phyloP scores from a whole-genome alignment of 1,284 basidiomycete species.

The Trametes hirsuta region DNA sequence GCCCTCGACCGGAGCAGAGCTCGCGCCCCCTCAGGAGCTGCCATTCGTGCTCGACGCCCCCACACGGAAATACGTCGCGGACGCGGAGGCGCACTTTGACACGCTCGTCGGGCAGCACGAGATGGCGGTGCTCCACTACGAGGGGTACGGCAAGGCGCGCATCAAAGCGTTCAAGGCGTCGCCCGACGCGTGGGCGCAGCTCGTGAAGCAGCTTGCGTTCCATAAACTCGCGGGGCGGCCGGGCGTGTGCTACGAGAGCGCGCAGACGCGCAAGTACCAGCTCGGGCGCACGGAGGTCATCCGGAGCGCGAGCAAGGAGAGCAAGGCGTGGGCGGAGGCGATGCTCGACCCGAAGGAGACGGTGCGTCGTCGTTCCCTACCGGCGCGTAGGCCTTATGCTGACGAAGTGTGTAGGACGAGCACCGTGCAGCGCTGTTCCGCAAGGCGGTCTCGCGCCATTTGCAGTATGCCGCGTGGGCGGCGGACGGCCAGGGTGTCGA shows the following conservation, averaged over 20 bases:
- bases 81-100: constrained; percentile 72
- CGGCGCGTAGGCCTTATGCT: constrained; percentile 26
- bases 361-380: constrained; percentile 40
- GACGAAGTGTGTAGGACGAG: constrained; percentile 47
- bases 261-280: constrained; percentile 94
- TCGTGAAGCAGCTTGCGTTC: constrained; percentile 96
- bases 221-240: constrained; percentile 83
- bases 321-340: constrained; percentile 84
- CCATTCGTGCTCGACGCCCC: constrained; percentile 71
- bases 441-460: constrained; percentile 80
- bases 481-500: constrained; percentile 96
- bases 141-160: constrained; percentile 87
- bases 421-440: constrained; percentile 76
- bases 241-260: constrained; percentile 91
- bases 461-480: constrained; percentile 88
- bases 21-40: constrained; percentile 70
- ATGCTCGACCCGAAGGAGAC: constrained; percentile 73
- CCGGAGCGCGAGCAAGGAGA: constrained; percentile 82
- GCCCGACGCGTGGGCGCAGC: constrained; percentile 94
- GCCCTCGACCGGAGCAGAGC: constrained; percentile 44
- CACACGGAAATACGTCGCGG: constrained; percentile 56
- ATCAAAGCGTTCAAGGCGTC: constrained; percentile 92
- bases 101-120: constrained; percentile 82
- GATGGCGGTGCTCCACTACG: constrained; percentile 86
- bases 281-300: constrained; percentile 95